These are phyloP conservation scores for Pyronema omphalodes DNA, from an alignment of 495 filamentous ascomycete species.

Conservation along the genomic window DNA sequence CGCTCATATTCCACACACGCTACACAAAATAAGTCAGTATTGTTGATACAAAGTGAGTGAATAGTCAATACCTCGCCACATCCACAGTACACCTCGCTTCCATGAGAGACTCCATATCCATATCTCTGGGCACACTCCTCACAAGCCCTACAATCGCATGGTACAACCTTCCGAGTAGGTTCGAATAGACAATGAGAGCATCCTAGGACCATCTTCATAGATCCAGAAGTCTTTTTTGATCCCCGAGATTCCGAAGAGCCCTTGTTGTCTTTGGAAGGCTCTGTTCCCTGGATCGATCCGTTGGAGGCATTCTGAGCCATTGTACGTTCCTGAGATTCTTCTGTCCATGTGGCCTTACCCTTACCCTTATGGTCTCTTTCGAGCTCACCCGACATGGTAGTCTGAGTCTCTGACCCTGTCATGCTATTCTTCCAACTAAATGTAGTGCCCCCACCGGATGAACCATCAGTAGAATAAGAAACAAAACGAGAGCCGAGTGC, in stretches of 20 bases:
- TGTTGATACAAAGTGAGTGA: background rate
- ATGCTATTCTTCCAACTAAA: background rate
- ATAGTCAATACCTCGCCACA: constrained; percentile 17
- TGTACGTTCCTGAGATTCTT: constrained; percentile 8
- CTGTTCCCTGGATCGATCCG: background rate
- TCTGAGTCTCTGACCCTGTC: background rate
- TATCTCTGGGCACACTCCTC: constrained; percentile 19
- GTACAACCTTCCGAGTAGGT: constrained; percentile 19
- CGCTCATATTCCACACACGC: constrained; percentile 18
- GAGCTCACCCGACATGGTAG: background rate
- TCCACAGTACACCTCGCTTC: constrained; percentile 18
- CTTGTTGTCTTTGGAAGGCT: constrained; percentile 4
- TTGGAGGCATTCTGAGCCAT: constrained; percentile 8
- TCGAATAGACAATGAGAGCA: constrained; percentile 23
- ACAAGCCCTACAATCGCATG: constrained; percentile 22
- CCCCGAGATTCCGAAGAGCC: constrained; percentile 3
- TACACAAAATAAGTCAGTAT: constrained; percentile 3
- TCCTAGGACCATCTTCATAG: constrained; percentile 12
- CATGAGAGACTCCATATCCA: constrained; percentile 12
- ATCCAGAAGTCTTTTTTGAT: background rate
- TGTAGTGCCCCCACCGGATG: background rate
- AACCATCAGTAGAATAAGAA: background rate
- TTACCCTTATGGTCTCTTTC: constrained; percentile 1
- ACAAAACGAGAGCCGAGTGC: background rate
- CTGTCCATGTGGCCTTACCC: constrained; percentile 15